phyloP scores from a whole-genome alignment of 208 protist species.

The Wallacemonas rigidus region DNA sequence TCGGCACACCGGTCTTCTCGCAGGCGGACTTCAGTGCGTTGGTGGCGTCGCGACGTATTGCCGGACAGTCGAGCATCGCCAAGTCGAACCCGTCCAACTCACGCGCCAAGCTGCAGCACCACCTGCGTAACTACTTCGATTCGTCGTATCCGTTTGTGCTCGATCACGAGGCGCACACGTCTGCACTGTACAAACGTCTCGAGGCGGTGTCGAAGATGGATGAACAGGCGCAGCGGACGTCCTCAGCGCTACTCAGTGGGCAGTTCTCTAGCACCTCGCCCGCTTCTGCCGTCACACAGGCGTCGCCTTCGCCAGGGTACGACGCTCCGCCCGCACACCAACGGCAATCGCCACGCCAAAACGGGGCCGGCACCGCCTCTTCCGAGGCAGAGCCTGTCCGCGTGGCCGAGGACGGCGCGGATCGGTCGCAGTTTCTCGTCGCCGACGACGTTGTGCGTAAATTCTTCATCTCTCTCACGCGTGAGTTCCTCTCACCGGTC shows the following conservation, averaged over 20 bases:
- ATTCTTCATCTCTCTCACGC: slow-evolving; percentile 87
- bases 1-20: slow-evolving; percentile 14
- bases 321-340: neutral
- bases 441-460: slow-evolving; percentile 81
- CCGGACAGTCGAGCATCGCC: slow-evolving; percentile 19
- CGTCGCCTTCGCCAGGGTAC: too few species aligned
- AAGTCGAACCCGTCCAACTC: slow-evolving; percentile 22
- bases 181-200: slow-evolving; percentile 58
- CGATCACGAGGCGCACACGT: slow-evolving; percentile 66
- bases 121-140: slow-evolving; percentile 65
- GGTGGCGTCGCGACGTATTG: slow-evolving; percentile 4
- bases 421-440: slow-evolving; percentile 66
- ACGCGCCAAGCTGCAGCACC: slow-evolving; percentile 44
- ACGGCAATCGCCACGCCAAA: neutral
- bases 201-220: slow-evolving; percentile 70
- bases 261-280: slow-evolving; percentile 20
- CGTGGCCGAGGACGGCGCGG: neutral
- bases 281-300: neutral
- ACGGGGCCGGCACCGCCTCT: too few species aligned
- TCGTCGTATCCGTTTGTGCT: slow-evolving; percentile 72
- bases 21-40: slow-evolving; percentile 16
- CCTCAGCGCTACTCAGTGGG: slow-evolving; percentile 47
- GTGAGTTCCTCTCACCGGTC: slow-evolving; percentile 81
- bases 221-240: slow-evolving; percentile 52
- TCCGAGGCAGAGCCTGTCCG: too few species aligned